These are phyloP conservation scores for Tricladium varicosporioides DNA, from an alignment of 2,329 filamentous ascomycete species.

Conservation along the genomic window DNA sequence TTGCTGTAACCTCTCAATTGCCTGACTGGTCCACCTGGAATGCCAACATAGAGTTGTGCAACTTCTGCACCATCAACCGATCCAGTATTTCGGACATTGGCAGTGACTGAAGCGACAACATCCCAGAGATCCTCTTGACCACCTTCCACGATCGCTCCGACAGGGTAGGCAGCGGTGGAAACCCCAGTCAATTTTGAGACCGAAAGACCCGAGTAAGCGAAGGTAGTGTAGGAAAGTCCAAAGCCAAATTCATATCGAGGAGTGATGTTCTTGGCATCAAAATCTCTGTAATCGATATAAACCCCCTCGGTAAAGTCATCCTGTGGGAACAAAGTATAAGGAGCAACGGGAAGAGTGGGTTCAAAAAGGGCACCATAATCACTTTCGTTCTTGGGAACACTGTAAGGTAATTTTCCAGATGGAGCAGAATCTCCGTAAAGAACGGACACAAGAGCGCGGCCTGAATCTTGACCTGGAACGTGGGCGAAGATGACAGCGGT, in stretches of 20 bases:
- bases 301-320: slow-evolving; percentile 48
- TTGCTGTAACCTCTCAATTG: slow-evolving; percentile 66
- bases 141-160: slow-evolving; percentile 48
- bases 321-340: slow-evolving; percentile 53
- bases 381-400: slow-evolving; percentile 55
- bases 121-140: slow-evolving; percentile 57
- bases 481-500: slow-evolving; percentile 78
- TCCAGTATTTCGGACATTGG: slow-evolving; percentile 54
- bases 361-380: slow-evolving; percentile 47
- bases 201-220: slow-evolving; percentile 42
- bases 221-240: slow-evolving; percentile 55
- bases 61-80: slow-evolving; percentile 32
- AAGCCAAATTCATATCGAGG: slow-evolving; percentile 41
- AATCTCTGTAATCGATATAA: slow-evolving; percentile 51
- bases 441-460: slow-evolving; percentile 44
- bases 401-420: slow-evolving; percentile 38
- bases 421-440: slow-evolving; percentile 30
- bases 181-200: slow-evolving; percentile 40
- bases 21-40: slow-evolving; percentile 47
- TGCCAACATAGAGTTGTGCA: slow-evolving; percentile 33
- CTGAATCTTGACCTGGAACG: slow-evolving; percentile 66
- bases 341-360: slow-evolving; percentile 42
- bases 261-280: slow-evolving; percentile 39
- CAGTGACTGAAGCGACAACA: slow-evolving; percentile 45
- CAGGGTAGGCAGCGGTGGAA: slow-evolving; percentile 42